Evolutionary conservation across 2,329 filamentous ascomycete species (phyloP).

Genomic region (Aureobasidium melanogenum): DNA sequence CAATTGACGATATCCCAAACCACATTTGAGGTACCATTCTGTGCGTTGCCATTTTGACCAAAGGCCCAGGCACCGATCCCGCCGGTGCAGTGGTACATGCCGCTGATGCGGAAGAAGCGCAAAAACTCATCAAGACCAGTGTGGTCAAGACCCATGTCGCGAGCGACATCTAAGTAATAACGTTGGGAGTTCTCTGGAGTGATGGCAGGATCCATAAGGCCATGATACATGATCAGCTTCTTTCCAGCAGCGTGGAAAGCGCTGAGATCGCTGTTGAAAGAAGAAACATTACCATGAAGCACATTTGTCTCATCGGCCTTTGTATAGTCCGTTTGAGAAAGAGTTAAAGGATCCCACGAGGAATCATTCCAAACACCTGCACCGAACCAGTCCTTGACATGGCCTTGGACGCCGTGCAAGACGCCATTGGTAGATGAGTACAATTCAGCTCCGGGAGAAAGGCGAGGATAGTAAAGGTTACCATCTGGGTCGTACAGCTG

Average conservation of each 20-base stretch:
- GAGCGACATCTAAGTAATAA: slow-evolving; percentile 42
- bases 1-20: slow-evolving; percentile 40
- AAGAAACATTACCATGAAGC: slow-evolving; percentile 27
- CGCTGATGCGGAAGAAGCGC: slow-evolving; percentile 44
- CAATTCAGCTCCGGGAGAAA: slow-evolving; percentile 41
- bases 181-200: slow-evolving; percentile 35
- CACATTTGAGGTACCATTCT: slow-evolving; percentile 27
- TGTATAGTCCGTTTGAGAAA: slow-evolving; percentile 34
- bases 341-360: slow-evolving; percentile 31
- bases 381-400: slow-evolving; percentile 41
- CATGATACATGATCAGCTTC: slow-evolving; percentile 38
- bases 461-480: slow-evolving; percentile 41
- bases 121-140: slow-evolving; percentile 32
- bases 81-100: slow-evolving; percentile 44
- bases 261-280: slow-evolving; percentile 27
- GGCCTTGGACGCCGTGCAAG: slow-evolving; percentile 36
- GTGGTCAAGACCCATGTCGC: slow-evolving; percentile 23
- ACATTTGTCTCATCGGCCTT: slow-evolving; percentile 27
- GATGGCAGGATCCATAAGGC: slow-evolving; percentile 37
- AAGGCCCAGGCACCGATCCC: slow-evolving; percentile 31
- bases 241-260: slow-evolving; percentile 32
- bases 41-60: slow-evolving; percentile 25
- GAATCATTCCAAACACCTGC: slow-evolving; percentile 41
- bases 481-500: slow-evolving; percentile 36
- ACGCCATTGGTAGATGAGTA: slow-evolving; percentile 29